Conservation (phyloP, 2,329 filamentous ascomycete species). For the Arthrobotrys sinensis region DNA sequence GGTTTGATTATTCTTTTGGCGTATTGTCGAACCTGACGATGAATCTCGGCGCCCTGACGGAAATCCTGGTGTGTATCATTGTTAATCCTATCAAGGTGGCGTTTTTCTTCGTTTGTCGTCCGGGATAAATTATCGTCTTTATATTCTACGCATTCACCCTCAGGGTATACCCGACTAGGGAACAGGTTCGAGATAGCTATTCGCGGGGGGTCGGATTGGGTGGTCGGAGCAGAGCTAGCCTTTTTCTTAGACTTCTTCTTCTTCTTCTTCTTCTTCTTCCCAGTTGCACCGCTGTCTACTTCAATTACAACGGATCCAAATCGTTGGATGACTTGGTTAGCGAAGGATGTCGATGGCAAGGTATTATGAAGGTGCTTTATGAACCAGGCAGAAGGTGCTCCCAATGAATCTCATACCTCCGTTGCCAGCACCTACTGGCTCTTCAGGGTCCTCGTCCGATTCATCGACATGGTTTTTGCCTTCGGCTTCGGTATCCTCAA, state of each 20-base stretch:
- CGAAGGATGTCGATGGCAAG: background rate
- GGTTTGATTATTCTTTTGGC: constrained; percentile 85
- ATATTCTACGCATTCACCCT: constrained; percentile 81
- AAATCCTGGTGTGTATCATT: constrained; percentile 85
- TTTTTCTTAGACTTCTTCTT: constrained; percentile 84
- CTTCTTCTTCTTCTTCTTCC: constrained; percentile 81
- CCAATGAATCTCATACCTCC: constrained; percentile 24
- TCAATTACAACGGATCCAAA: background rate
- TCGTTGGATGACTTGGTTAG: background rate
- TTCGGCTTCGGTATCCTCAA: constrained; percentile 15
- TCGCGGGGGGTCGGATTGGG: constrained; percentile 83
- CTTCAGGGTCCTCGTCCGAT: constrained; percentile 45
- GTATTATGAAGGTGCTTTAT: background rate
- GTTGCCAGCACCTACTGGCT: background rate
- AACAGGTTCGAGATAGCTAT: constrained; percentile 82
- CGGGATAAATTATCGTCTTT: constrained; percentile 82
- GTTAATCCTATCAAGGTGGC: constrained; percentile 84
- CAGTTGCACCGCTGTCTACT: constrained; percentile 40
- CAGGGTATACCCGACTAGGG: constrained; percentile 79
- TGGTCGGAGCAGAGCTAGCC: constrained; percentile 77
- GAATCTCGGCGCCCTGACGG: constrained; percentile 87
- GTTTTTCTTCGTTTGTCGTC: constrained; percentile 87
- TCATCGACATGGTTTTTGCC: constrained; percentile 8
- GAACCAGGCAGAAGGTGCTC: background rate
- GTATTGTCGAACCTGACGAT: constrained; percentile 88